Conservation (phyloP, 805 yeast species). For the Wickerhamomyces hampshirensis region DNA sequence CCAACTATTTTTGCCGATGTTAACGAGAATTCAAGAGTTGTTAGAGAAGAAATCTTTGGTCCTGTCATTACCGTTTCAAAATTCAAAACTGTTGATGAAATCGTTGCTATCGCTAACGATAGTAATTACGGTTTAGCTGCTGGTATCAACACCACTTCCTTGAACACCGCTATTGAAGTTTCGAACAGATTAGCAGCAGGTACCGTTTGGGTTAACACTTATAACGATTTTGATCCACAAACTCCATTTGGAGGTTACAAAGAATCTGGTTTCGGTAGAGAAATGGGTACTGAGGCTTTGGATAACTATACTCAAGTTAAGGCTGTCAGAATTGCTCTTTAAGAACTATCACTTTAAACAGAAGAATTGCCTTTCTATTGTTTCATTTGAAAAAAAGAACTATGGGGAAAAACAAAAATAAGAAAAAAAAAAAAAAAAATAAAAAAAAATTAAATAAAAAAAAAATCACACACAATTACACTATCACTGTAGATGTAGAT, state of each 20-base stretch:
- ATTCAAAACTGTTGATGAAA: conserved; percentile 71
- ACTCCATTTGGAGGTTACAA: conserved; percentile 93
- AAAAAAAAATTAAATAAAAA: too few species aligned
- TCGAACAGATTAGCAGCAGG: conserved; percentile 70
- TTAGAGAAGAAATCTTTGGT: conserved; percentile 88
- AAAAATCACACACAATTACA: too few species aligned
- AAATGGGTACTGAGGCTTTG: conserved; percentile 83
- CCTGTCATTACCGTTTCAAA: conserved; percentile 78
- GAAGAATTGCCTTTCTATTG: too few species aligned
- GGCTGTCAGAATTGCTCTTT: conserved; percentile 56
- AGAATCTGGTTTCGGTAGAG: conserved; percentile 86
- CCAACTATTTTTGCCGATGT: conserved; percentile 90
- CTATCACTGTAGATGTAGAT: too few species aligned
- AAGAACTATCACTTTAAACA: too few species aligned
- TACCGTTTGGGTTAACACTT: conserved; percentile 79
- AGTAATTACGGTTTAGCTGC: conserved; percentile 84
- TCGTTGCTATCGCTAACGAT: conserved; percentile 67
- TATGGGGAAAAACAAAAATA: too few species aligned
- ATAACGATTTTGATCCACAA: conserved; percentile 78
- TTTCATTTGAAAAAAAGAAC: too few species aligned
- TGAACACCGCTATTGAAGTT: conserved; percentile 62
- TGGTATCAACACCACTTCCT: conserved; percentile 71
- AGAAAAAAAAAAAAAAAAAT: too few species aligned
- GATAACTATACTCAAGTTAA: conserved; percentile 78
- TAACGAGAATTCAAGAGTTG: conserved; percentile 65